Conservation (phyloP, 805 yeast genomes). For the Kluyveromyces nonfermentans region DNA sequence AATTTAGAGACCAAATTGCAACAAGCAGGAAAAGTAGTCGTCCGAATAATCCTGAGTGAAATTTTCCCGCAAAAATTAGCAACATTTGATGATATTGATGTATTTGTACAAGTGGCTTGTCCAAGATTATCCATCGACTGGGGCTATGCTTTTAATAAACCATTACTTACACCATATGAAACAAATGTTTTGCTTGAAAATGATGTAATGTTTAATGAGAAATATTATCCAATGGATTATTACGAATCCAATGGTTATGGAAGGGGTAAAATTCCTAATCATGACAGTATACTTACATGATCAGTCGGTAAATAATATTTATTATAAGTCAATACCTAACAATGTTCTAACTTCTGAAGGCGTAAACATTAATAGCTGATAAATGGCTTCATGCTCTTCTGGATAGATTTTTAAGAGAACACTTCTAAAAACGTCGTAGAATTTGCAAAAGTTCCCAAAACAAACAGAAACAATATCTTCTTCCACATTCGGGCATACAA, state of each 20-base stretch:
- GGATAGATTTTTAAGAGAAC: conserved; percentile 30
- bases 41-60: conserved; percentile 79
- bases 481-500: conserved; percentile 55
- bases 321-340: conserved; percentile 46
- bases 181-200: conserved; percentile 80
- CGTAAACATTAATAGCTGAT: conserved; percentile 20
- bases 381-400: conserved; percentile 13
- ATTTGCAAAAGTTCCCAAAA: conserved; percentile 37
- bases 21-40: conserved; percentile 53
- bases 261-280: conserved; percentile 62
- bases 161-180: conserved; percentile 90
- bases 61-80: conserved; percentile 89
- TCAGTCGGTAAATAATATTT: neutral
- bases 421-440: conserved; percentile 31
- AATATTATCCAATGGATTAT: conserved; percentile 91
- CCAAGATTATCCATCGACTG: conserved; percentile 94
- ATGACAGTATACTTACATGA: conserved; percentile 8
- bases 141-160: conserved; percentile 96
- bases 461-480: conserved; percentile 45
- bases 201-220: conserved; percentile 55
- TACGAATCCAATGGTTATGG: conserved; percentile 88
- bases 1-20: conserved; percentile 49
- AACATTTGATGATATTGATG: conserved; percentile 88
- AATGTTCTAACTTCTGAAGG: conserved; percentile 52
- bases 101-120: conserved; percentile 95